phyloP scores from a whole-genome alignment of 2,329 filamentous ascomycete genomes.

The Plenodomus tracheiphilus region DNA sequence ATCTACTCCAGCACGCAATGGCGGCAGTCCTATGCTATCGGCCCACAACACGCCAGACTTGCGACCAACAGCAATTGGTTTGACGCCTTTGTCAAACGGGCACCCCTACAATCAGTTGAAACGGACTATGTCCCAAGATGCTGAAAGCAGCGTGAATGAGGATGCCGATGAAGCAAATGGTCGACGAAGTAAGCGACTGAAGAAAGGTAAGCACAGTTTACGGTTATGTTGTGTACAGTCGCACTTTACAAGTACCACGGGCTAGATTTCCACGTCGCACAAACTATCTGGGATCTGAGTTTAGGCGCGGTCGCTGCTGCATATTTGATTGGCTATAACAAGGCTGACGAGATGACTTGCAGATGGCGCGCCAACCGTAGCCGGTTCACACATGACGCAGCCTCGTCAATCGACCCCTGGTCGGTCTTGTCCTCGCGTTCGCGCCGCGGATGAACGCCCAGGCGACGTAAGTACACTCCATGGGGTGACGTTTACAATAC shows the following conservation, averaged over 20 bases:
- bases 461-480: constrained; percentile 56
- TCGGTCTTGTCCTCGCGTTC: constrained; percentile 58
- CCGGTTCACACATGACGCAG: constrained; percentile 94
- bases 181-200: constrained; percentile 87
- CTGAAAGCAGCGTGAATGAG: constrained; percentile 64
- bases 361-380: constrained; percentile 74
- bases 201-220: constrained; percentile 67
- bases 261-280: background rate
- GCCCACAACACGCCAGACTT: constrained; percentile 68
- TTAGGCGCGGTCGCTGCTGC: constrained; percentile 19
- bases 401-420: constrained; percentile 80
- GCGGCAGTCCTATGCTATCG: constrained; percentile 66
- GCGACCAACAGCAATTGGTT: constrained; percentile 53
- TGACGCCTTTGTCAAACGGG: constrained; percentile 57
- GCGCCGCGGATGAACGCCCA: constrained; percentile 56
- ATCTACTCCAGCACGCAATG: constrained; percentile 63
- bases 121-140: constrained; percentile 64
- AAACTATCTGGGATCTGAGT: constrained; percentile 3
- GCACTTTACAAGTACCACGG: background rate
- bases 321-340: constrained; percentile 22
- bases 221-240: constrained; percentile 22
- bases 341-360: constrained; percentile 36
- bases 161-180: constrained; percentile 51
- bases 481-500: constrained; percentile 11
- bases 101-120: constrained; percentile 66